A percentile compares a stretch with the other conserved stretches of the same genome.
Evolutionary conservation across 345 rosid genomes (phyloP).

Genomic region (Erucastrum elatum): DNA sequence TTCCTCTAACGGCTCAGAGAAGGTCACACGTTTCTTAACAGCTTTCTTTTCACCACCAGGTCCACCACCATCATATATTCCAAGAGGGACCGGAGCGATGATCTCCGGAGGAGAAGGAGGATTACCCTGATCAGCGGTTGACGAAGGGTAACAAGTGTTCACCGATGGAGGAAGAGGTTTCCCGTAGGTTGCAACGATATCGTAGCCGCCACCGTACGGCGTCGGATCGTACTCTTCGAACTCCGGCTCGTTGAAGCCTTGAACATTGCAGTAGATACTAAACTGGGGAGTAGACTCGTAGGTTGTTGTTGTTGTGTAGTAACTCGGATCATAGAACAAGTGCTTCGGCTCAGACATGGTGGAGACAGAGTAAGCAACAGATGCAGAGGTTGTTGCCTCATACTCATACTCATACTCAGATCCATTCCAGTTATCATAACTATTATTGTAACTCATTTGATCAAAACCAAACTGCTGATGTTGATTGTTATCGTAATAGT

Average conservation of each 20-base stretch:
- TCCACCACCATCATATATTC: constrained; percentile 33
- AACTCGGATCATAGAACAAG: constrained; percentile 33
- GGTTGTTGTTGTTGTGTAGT: constrained; percentile 31
- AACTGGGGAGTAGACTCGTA: constrained; percentile 42
- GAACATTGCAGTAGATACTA: constrained; percentile 45
- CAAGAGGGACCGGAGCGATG: constrained; percentile 40
- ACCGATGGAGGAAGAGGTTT: constrained; percentile 64
- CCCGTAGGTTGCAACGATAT: constrained; percentile 58
- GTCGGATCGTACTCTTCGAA: constrained; percentile 76
- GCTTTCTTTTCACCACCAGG: constrained; percentile 19
- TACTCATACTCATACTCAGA: constrained; percentile 5
- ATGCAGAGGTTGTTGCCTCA: constrained; percentile 11
- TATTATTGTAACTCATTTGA: constrained; percentile 11
- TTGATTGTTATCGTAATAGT: constrained; percentile 4
- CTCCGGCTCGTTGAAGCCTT: constrained; percentile 49
- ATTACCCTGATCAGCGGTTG: constrained; percentile 22
- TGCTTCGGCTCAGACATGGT: constrained; percentile 44
- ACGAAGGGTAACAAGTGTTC: constrained; percentile 59
- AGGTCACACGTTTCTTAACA: constrained; percentile 33
- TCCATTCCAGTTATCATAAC: constrained; percentile 32
- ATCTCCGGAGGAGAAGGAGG: constrained; percentile 38
- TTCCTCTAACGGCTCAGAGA: constrained; percentile 34
- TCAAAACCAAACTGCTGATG: constrained; percentile 6
- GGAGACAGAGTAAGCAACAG: constrained; percentile 51
- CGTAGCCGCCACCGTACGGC: constrained; percentile 78